These are phyloP conservation scores for Phoenix roebelenii DNA, from an alignment of 176 grass and related monocot genomes.

Conservation along the genomic window DNA sequence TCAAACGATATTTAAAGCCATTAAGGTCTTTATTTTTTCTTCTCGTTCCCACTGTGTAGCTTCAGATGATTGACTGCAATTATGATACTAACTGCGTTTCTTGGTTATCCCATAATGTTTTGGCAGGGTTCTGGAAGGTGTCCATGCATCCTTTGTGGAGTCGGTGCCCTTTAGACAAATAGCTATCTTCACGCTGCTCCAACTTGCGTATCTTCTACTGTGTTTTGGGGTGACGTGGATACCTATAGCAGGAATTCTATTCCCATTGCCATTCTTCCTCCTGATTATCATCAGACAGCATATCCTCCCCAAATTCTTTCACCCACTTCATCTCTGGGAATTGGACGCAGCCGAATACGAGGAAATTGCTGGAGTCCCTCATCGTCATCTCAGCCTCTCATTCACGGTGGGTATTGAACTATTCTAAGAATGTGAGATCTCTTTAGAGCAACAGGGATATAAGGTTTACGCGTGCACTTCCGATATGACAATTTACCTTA, in stretches of 20 bases:
- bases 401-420: conserved; percentile 30
- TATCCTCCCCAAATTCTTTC: conserved; percentile 70
- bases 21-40: too few species aligned
- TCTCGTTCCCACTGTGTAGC: too few species aligned
- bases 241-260: conserved; percentile 73
- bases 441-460: too few species aligned
- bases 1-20: too few species aligned
- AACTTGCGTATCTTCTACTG: conserved; percentile 65
- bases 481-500: not conserved
- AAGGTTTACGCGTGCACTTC: too few species aligned
- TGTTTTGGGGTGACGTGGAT: conserved; percentile 96
- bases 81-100: too few species aligned
- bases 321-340: conserved; percentile 43
- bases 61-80: too few species aligned
- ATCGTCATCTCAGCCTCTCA: conserved; percentile 11
- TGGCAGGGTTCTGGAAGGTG: conserved; percentile 74
- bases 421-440: too few species aligned
- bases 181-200: conserved; percentile 63
- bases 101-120: too few species aligned
- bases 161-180: conserved; percentile 39
- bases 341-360: conserved; percentile 93
- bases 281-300: conserved; percentile 72
- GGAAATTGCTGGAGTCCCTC: conserved; percentile 48
- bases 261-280: conserved; percentile 85
- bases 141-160: conserved; percentile 84